phyloP scores from a whole-genome alignment of 1,284 basidiomycete species.

The Rhizoctonia solani region DNA sequence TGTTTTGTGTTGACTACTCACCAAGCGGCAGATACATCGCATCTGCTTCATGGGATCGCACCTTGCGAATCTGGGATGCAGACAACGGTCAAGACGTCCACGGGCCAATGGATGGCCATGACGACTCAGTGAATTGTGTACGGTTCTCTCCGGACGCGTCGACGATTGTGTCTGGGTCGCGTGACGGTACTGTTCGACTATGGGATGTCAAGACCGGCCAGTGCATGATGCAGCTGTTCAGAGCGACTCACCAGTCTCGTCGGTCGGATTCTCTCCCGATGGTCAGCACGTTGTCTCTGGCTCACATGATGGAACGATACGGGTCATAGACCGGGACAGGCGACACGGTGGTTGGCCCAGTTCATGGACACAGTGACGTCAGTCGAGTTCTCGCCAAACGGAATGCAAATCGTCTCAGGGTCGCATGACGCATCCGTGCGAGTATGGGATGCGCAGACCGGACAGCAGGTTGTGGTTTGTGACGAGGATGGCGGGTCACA shows the following conservation, averaged over 20 bases:
- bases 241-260: neutral
- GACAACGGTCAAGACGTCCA: neutral
- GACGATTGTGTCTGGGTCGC: neutral
- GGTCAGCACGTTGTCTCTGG: conserved; percentile 8
- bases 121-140: neutral
- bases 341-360: neutral
- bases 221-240: neutral
- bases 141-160: neutral
- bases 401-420: neutral
- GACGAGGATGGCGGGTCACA: too few relatives aligned
- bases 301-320: conserved; percentile 6
- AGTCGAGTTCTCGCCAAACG: conserved; percentile 18
- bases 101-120: neutral
- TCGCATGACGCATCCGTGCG: neutral
- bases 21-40: neutral
- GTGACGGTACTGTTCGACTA: neutral
- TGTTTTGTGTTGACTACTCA: neutral
- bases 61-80: neutral
- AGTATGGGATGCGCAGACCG: too few relatives aligned
- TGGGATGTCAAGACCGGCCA: neutral
- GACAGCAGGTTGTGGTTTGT: too few relatives aligned
- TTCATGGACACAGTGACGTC: neutral
- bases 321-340: conserved; percentile 18
- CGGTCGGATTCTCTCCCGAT: neutral
- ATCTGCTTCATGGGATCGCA: neutral